phyloP scores from a whole-genome alignment of 2,329 filamentous ascomycete genomes.

The Penicillium verrucosum region DNA sequence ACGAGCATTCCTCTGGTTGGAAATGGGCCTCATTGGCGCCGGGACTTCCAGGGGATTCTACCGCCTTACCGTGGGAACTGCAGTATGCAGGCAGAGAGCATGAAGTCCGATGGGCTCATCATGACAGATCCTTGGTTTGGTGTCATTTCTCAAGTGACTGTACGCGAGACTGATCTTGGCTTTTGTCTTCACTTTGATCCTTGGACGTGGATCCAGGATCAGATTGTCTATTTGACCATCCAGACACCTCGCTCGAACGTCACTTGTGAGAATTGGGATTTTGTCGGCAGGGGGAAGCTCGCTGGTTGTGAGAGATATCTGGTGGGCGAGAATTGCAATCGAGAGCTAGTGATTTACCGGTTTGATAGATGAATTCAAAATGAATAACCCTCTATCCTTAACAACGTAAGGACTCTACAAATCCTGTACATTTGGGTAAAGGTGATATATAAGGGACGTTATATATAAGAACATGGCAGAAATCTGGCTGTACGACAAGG shows the following conservation, averaged over 20 bases:
- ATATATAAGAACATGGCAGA: background rate
- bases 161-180: constrained; percentile 31
- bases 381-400: background rate
- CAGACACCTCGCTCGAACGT: constrained; percentile 23
- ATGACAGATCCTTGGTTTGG: constrained; percentile 31
- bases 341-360: constrained; percentile 52
- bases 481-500: too few relatives aligned
- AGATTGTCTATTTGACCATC: constrained; percentile 30
- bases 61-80: constrained; percentile 46
- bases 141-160: constrained; percentile 37
- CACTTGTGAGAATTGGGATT: constrained; percentile 44
- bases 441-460: background rate
- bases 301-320: constrained; percentile 60
- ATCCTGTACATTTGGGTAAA: background rate
- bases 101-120: constrained; percentile 1
- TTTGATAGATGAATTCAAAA: constrained; percentile 42
- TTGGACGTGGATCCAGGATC: constrained; percentile 15
- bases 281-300: constrained; percentile 54
- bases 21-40: constrained; percentile 51
- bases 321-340: constrained; percentile 55
- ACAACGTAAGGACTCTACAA: background rate
- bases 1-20: constrained; percentile 55
- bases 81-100: constrained; percentile 34
- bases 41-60: constrained; percentile 45
- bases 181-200: constrained; percentile 38